A percentile compares a stretch with the other conserved stretches of the same genome.
Evolutionary conservation across 1,284 basidiomycete species (phyloP).

Genomic region (Irpex sp.): DNA sequence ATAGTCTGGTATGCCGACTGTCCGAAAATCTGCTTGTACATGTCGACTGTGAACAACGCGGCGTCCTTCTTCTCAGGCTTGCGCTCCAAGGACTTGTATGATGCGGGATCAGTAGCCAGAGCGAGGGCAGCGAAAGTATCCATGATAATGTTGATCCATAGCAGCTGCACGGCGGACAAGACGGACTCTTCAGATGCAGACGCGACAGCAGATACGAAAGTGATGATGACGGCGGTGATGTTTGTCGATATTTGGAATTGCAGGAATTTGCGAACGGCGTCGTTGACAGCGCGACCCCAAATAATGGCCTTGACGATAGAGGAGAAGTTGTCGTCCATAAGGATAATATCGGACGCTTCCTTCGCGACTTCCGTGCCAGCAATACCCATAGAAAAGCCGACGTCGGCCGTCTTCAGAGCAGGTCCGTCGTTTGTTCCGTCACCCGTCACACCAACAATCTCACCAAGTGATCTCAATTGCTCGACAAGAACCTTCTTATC

Average conservation of each 20-base stretch:
- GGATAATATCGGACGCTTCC: conserved; percentile 97
- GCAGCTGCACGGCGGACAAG: conserved; percentile 89
- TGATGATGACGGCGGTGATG: conserved; percentile 93
- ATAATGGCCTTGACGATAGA: conserved; percentile 97
- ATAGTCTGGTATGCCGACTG: conserved; percentile 89
- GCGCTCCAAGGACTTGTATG: conserved; percentile 77
- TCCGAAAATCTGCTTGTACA: conserved; percentile 93
- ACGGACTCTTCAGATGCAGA: conserved; percentile 79
- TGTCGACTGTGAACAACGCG: conserved; percentile 87
- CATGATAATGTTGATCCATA: conserved; percentile 99
- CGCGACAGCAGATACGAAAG: conserved; percentile 87
- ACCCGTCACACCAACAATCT: conserved; percentile 96
- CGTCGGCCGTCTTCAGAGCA: conserved; percentile 91
- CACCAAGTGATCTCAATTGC: conserved; percentile 83
- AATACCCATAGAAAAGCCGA: conserved; percentile 98
- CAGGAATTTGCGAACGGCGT: conserved; percentile 95
- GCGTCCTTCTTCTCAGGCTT: conserved; percentile 88
- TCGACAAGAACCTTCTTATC: conserved; percentile 96
- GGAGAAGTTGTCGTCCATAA: conserved; percentile 98
- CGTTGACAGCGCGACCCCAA: conserved; percentile 99
- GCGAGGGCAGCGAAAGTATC: conserved; percentile 98
- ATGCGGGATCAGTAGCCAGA: conserved; percentile 93
- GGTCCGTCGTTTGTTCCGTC: conserved; percentile 99
- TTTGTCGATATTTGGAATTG: conserved; percentile 99
- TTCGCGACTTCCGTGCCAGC: conserved; percentile 98